Percentiles rank a stretch among this genome's conserved stretches.
Evolutionary conservation across 73 alveolate species (phyloP).

Genomic region (Paramecium octaurelia): DNA sequence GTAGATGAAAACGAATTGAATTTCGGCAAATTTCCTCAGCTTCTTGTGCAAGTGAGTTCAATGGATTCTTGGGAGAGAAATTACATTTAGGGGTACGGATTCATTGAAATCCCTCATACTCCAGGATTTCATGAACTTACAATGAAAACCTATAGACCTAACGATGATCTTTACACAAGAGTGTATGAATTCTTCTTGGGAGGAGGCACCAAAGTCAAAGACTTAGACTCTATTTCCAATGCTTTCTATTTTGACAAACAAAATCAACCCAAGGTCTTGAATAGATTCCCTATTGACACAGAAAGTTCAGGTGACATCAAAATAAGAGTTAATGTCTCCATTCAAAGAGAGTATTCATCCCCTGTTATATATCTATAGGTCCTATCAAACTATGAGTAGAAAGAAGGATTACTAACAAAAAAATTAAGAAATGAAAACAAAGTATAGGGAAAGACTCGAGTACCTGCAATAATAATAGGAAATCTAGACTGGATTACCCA

Average conservation of each 20-base stretch:
- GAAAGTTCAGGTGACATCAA: slow-evolving; percentile 28
- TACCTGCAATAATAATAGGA: neutral
- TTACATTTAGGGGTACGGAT: slow-evolving; percentile 78
- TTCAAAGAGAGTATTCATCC: neutral
- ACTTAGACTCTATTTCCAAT: neutral
- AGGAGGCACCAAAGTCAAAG: slow-evolving; percentile 58
- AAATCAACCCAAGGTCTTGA: neutral
- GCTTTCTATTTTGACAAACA: neutral
- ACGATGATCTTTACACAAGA: slow-evolving; percentile 66
- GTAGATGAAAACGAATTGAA: slow-evolving; percentile 5
- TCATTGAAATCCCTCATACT: slow-evolving; percentile 66
- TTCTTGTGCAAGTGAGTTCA: slow-evolving; percentile 71
- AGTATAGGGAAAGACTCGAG: neutral
- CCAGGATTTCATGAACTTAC: slow-evolving; percentile 73
- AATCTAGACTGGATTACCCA: neutral
- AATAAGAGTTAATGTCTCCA: slow-evolving; percentile 31
- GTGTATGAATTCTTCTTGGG: slow-evolving; percentile 76
- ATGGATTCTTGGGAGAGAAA: slow-evolving; percentile 73
- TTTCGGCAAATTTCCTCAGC: slow-evolving; percentile 56
- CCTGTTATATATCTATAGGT: neutral
- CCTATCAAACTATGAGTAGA: neutral
- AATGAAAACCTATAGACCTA: slow-evolving; percentile 74
- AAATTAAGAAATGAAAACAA: neutral
- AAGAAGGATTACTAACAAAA: neutral
- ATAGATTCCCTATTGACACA: slow-evolving; percentile 23